Evolutionary conservation across 2,329 filamentous ascomycete species (phyloP), one percentile per base, ranked within the genome.

Genomic region (Botryotinia narcissicola): DNA sequence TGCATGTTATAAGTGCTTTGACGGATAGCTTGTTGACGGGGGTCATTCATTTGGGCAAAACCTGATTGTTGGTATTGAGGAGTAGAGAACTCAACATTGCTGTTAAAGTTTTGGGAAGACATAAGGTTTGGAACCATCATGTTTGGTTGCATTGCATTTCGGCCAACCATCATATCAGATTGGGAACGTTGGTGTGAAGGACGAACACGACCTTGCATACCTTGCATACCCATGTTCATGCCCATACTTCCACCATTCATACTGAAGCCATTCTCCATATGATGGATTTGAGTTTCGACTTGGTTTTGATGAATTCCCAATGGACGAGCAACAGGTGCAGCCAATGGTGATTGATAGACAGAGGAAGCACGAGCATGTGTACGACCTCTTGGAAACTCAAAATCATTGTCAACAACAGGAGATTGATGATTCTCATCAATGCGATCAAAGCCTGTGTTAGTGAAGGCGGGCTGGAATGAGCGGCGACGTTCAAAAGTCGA

Each of bases 101-200:
- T 44, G 22, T 59, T 60, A 25, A 59, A 73, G 20, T 69, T 25
- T 25, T 68, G 62, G 32, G 71, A n/a, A 40, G 71, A 40, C 54
- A 69, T 51, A 12, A 51, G 25, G 10, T 72, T 69, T 57, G 66
- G 29, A 4, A 54, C 22, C 63, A 73, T 61, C 12, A 51, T 22
- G 16, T 67, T 69, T 42, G 37, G 37, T 42, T 73, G 63, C 16
- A 69, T 73, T 16, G 44, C 42, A 46, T n/a, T 57, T 63, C 66
- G 46, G 46, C 46, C 25, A 22, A 44, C 9, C 4, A 60, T 70
- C 42, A 80, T 74, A 64, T 81, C 79, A 9, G 80, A 80, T 40
- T 77, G 78, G n/a, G 79, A 80, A 35, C 80, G 76, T 51, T 78
- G 75, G 69, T 81, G 80, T 25, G 73, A 48, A 48, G 75, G 73